Evolutionary conservation across 257 asterid species (phyloP).

Genomic region (Salvia miltiorrhiza): DNA sequence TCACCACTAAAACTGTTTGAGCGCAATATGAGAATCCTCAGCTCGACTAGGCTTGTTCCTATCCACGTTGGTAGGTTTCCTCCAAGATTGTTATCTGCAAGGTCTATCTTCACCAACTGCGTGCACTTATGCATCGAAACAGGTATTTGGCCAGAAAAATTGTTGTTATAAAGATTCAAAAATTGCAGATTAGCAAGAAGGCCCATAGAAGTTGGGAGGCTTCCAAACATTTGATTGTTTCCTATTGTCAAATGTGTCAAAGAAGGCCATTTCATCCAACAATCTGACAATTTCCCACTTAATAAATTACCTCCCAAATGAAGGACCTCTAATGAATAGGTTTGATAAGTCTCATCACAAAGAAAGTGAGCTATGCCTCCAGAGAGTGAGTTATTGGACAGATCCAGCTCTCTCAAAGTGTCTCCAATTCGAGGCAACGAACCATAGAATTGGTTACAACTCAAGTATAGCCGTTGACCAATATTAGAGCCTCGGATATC

Average conservation of each 20-base stretch:
- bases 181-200: constrained; percentile 8
- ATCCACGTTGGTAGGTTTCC: constrained; percentile 32
- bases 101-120: constrained; percentile 15
- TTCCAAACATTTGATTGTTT: constrained; percentile 32
- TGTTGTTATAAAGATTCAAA: constrained; percentile 28
- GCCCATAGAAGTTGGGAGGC: constrained; percentile 33
- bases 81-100: constrained; percentile 24
- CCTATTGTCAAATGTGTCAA: constrained; percentile 21
- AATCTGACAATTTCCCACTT: constrained; percentile 32
- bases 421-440: constrained; percentile 24
- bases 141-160: constrained; percentile 28
- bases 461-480: constrained; percentile 20
- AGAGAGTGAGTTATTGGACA: constrained; percentile 31
- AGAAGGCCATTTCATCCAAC: constrained; percentile 33
- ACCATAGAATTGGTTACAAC: constrained; percentile 33
- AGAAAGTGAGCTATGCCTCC: constrained; percentile 26
- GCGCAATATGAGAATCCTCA: constrained; percentile 25
- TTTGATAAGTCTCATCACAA: too few species aligned
- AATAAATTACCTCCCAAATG: constrained; percentile 27
- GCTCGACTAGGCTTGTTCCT: constrained; percentile 11
- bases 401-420: constrained; percentile 16
- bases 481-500: not conserved
- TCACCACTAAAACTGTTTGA: constrained; percentile 36
- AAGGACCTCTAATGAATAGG: constrained; percentile 5
- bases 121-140: constrained; percentile 23